A percentile compares a stretch with the other conserved stretches of the same genome.
Conservation (phyloP, 148 eudicot species). For the Rhododendron simsii region DNA sequence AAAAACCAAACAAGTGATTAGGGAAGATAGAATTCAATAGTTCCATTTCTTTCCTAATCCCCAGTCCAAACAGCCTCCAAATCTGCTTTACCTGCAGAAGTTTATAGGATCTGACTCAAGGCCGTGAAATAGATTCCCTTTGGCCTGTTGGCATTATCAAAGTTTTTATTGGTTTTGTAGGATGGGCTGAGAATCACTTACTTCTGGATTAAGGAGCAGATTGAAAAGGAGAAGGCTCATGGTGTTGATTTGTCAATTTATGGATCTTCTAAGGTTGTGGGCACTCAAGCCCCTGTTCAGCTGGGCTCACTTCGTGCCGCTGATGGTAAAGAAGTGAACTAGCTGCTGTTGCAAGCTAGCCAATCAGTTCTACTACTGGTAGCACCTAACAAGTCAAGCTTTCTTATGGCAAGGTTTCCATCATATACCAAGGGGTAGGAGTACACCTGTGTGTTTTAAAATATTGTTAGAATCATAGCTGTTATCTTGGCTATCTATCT, state of each 20-base stretch:
- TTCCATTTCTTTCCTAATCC: background rate
- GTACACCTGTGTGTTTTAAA: background rate
- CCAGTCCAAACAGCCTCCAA: background rate
- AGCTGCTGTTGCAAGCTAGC: background rate
- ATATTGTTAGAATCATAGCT: background rate
- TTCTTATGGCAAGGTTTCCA: background rate
- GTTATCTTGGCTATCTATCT: background rate
- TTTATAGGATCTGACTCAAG: background rate
- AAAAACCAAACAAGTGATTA: background rate
- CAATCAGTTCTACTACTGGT: background rate
- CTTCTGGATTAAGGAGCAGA: constrained; percentile 91
- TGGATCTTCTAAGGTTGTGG: constrained; percentile 91
- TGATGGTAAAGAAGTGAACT: constrained; percentile 79
- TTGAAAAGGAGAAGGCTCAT: constrained; percentile 76
- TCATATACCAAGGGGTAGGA: background rate
- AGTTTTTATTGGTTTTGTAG: constrained; percentile 23
- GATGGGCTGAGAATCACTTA: constrained; percentile 94
- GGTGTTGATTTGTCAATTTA: constrained; percentile 65
- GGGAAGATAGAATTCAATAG: background rate
- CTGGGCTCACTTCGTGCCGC: constrained; percentile 95
- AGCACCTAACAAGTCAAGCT: background rate
- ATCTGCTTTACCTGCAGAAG: background rate
- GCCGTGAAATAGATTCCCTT: background rate
- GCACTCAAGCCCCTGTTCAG: constrained; percentile 91
- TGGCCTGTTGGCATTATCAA: background rate